Base-by-base conservation (phyloP, 2,329 filamentous ascomycete species). In the Aspergillus sp. region DNA sequence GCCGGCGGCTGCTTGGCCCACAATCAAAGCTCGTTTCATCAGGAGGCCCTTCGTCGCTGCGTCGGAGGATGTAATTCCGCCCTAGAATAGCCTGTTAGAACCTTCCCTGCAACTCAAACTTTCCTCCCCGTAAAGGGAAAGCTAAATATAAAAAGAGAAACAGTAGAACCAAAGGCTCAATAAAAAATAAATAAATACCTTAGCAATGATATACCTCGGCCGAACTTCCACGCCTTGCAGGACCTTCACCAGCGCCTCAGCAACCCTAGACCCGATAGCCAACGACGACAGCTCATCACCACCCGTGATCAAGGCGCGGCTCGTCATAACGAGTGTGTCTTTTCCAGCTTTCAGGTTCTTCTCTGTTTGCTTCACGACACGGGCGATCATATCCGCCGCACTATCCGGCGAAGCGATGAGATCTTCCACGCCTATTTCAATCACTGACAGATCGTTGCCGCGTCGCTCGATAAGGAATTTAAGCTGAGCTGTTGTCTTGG, bases 311-410 rank as follows among this genome's bases (percentile, higher is more conserved):
- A 86, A 69, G 36, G 79, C 76, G 0, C 84, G 76, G 38, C 81
- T 84, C 0, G 84, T 86, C 83, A 86, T 86, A 34, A 86, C 71
- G 0, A 86, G 71, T 1, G 84, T 81, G 49, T 86, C 83, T 38
- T 78, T 73, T 0, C 82, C 81, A 2, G 71, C 62, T 2, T 65
- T 62, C 6, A 85, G 74, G 42, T 77, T 63, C 0, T 68, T 54
- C 2, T 79, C 76, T 0, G 79, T 72, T 18, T 77, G 66, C 2
- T 65, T 64, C 0, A 73, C 68, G 1, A 73, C 66, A 0, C 69
- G 66, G 1, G 56, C 15, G 4, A 71, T 48, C 7, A 61, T 51
- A 4, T 69, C 62, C 0, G 58, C n/a, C 1, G 64, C 66, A 9
- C 54, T 66, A 12, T 66, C 62, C 2, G 64, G 51, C 1, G 76